Evolutionary conservation across 1,284 basidiomycete species (phyloP), one percentile per base, ranked within the genome.

Genomic region (Anthracocystis setariae): DNA sequence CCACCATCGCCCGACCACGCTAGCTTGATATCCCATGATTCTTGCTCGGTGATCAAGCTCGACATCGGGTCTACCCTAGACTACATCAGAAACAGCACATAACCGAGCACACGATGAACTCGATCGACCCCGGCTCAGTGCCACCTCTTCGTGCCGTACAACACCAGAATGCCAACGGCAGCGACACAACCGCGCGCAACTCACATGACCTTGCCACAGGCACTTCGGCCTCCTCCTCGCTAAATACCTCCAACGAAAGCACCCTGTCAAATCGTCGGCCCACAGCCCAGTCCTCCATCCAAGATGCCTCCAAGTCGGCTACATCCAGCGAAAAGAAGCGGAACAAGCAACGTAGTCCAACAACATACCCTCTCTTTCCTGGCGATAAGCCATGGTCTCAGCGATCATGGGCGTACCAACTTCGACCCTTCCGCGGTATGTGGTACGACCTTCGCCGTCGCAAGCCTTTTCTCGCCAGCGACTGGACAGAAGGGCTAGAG

Each of bases 361-460:
- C 27, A 27, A 47, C 64, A 4, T 73, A 73, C 21, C 70, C 64
- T 3, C 53, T 67, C 21, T 73, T 73, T 44, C 21, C 45, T 12
- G 64, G 73, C 43, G 76, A 81, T 54, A 57, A 65, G 29, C 76
- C 80, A 10, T 83, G 81, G 81, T 76, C 74, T 5, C 73, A 80
- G 48, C 68, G 81, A 8, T 71, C 72, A 5, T 78, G 75, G 75
- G 49, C 53, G 2, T 81, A 83, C 59, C 57, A 82, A 49, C 57
- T 83, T 10, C 60, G 51, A 8, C 84, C 90, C 9, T 90, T 90
- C 21, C 82, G 85, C 7, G 94, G 94, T 8, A 94, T 97, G 79
- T 76, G 86, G 35, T 86, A 87, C 43, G 94, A 97, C 83, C 85
- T 96, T n/a, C 85, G 85, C 46, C 86, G 90, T 10, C 87, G 94